Percentiles rank a stretch among this genome's conserved stretches.
These are phyloP conservation scores for Plectosphaerella cucumerina DNA, from an alignment of 2,329 filamentous ascomycete species.

Conservation along the genomic window DNA sequence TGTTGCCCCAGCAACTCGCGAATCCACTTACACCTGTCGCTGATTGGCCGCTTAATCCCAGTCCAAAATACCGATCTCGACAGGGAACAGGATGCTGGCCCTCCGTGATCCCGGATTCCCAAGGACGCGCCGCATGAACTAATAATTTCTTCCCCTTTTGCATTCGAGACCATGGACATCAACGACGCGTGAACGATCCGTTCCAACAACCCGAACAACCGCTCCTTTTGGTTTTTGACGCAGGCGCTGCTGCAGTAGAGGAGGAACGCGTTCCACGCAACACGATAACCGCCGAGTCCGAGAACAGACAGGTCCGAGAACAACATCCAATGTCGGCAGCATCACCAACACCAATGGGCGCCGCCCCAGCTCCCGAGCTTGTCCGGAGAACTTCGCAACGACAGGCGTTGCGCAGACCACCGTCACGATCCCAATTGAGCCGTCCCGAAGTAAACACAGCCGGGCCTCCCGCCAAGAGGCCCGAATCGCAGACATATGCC, in stretches of 20 bases:
- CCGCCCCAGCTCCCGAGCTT: conserved; percentile 37
- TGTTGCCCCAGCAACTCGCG: not conserved
- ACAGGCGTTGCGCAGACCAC: conserved; percentile 47
- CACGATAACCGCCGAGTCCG: not conserved
- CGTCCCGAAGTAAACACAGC: conserved; percentile 41
- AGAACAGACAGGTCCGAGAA: conserved; percentile 4
- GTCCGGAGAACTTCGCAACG: conserved; percentile 51
- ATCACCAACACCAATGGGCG: conserved; percentile 52
- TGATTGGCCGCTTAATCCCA: conserved; percentile 11
- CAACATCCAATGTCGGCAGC: conserved; percentile 39
- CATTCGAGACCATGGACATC: conserved; percentile 27
- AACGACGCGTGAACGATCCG: conserved; percentile 36
- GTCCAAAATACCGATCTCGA: conserved; percentile 14
- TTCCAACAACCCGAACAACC: conserved; percentile 19
- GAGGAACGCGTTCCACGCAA: conserved; percentile 1
- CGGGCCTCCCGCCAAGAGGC: conserved; percentile 16
- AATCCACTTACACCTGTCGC: not conserved
- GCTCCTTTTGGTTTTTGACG: not conserved
- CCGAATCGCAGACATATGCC: conserved; percentile 41
- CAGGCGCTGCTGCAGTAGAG: conserved; percentile 13
- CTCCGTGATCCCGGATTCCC: conserved; percentile 10
- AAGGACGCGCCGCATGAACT: conserved; percentile 29
- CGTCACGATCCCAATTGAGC: conserved; percentile 39
- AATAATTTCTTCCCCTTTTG: conserved; percentile 20
- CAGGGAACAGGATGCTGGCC: conserved; percentile 9